Percentiles rank a stretch among this genome's conserved stretches.
Evolutionary conservation across 805 yeast species (phyloP).

Genomic region (Peterozyma xylosa): DNA sequence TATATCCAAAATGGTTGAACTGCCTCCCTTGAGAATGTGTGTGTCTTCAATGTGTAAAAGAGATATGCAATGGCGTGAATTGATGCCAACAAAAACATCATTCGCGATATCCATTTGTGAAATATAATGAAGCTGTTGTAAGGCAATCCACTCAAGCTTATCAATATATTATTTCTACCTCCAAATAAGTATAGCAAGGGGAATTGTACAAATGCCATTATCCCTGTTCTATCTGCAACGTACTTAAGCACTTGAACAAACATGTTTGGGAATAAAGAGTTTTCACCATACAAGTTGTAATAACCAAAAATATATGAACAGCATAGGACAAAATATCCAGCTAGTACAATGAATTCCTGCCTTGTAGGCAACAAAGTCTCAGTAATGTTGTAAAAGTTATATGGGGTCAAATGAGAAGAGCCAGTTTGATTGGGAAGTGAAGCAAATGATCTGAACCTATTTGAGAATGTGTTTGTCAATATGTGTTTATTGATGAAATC

Average conservation of each 20-base stretch:
- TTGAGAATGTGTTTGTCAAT: slow-evolving; percentile 6
- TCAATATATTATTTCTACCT: slow-evolving; percentile 48
- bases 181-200: slow-evolving; percentile 50
- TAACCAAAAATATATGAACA: slow-evolving; percentile 8
- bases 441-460: slow-evolving; percentile 12
- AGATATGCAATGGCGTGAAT: slow-evolving; percentile 20
- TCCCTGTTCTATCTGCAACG: slow-evolving; percentile 51
- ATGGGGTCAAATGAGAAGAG: slow-evolving; percentile 16
- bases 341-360: slow-evolving; percentile 15
- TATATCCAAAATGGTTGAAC: slow-evolving; percentile 9
- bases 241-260: slow-evolving; percentile 23
- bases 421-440: slow-evolving; percentile 15
- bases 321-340: slow-evolving; percentile 10
- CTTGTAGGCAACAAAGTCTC: slow-evolving; percentile 19
- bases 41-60: slow-evolving; percentile 21
- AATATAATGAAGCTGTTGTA: slow-evolving; percentile 31
- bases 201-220: slow-evolving; percentile 32
- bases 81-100: slow-evolving; percentile 17
- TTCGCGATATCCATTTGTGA: slow-evolving; percentile 37
- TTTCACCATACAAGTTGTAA: slow-evolving; percentile 10
- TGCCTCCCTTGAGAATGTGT: slow-evolving; percentile 1
- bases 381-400: slow-evolving; percentile 11
- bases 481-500: slow-evolving; percentile 3
- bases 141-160: slow-evolving; percentile 45
- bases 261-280: slow-evolving; percentile 12